These are phyloP conservation scores for Biscutella auriculata DNA, from an alignment of 441 rosid genomes.

Conservation along the genomic window DNA sequence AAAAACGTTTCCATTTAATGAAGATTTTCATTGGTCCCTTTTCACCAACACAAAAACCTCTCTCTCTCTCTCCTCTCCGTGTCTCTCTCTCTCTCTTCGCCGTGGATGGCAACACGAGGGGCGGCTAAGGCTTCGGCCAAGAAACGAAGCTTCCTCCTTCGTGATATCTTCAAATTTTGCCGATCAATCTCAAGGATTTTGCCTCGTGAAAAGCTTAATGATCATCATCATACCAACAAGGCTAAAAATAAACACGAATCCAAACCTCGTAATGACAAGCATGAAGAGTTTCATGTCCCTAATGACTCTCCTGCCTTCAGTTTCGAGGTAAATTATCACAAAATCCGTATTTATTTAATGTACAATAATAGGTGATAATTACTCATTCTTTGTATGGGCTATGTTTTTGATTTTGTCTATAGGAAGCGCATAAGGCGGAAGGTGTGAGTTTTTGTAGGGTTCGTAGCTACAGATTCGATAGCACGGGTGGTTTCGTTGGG, in stretches of 20 bases:
- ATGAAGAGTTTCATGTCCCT: no score
- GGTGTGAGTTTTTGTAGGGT: slow-evolving; percentile 29
- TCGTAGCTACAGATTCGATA: slow-evolving; percentile 28
- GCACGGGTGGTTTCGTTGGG: slow-evolving; percentile 18
- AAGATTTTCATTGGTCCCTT: background rate
- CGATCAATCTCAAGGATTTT: slow-evolving; percentile 20
- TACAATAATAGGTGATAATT: no score
- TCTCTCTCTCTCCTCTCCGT: background rate
- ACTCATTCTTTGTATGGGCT: no score
- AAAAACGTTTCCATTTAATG: background rate
- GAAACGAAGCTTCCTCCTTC: slow-evolving; percentile 24
- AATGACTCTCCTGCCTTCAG: no score
- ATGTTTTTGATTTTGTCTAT: slow-evolving; percentile 4
- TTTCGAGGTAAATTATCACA: background rate
- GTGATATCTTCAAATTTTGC: slow-evolving; percentile 23
- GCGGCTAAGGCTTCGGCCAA: slow-evolving; percentile 23
- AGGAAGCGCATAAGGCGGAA: slow-evolving; percentile 16
- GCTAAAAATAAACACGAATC: slow-evolving; percentile 6
- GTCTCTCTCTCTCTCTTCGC: slow-evolving; percentile 2
- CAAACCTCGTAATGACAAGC: no score
- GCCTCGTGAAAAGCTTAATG: slow-evolving; percentile 19
- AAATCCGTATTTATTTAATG: no score
- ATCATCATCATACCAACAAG: background rate
- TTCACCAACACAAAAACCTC: background rate
- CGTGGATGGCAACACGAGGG: slow-evolving; percentile 27